A percentile compares a stretch with the other conserved stretches of the same genome.
These are phyloP conservation scores for Cystofilobasidium macerans DNA, from an alignment of 768 basidiomycete species.

Conservation along the genomic window DNA sequence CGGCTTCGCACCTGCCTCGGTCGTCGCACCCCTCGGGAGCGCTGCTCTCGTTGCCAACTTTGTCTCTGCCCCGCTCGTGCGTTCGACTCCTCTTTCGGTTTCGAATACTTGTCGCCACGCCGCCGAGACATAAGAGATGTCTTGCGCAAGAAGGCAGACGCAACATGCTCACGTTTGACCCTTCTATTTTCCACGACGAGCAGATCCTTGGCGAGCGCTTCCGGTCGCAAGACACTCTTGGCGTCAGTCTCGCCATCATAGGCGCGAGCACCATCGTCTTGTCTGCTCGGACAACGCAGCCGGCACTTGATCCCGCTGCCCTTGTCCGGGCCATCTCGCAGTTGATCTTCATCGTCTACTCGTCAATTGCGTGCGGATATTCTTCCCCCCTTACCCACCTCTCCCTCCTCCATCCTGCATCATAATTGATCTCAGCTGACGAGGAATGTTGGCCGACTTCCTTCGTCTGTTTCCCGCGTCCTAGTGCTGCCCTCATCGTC, in stretches of 20 bases:
- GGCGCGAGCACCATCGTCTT: slow-evolving; percentile 90
- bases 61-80: slow-evolving; percentile 75
- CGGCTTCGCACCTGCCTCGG: slow-evolving; percentile 78
- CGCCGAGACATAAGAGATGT: too few relatives aligned
- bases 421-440: neutral
- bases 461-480: neutral
- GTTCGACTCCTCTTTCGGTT: neutral
- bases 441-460: too few relatives aligned
- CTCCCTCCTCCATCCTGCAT: neutral
- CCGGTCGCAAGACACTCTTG: slow-evolving; percentile 48
- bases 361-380: slow-evolving; percentile 47
- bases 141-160: too few relatives aligned
- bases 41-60: slow-evolving; percentile 93
- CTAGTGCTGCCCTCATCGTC: slow-evolving; percentile 33
- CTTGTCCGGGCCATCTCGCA: slow-evolving; percentile 61
- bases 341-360: slow-evolving; percentile 63
- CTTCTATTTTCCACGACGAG: too few relatives aligned
- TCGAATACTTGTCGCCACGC: too few relatives aligned
- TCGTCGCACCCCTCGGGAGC: slow-evolving; percentile 85
- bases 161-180: too few relatives aligned
- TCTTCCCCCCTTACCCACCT: neutral
- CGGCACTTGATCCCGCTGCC: slow-evolving; percentile 51
- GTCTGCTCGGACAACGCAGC: slow-evolving; percentile 45
- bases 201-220: slow-evolving; percentile 49
- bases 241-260: slow-evolving; percentile 60